Evolutionary conservation across 1,284 basidiomycete species (phyloP).

Genomic region (Trichosporon coremiiforme): DNA sequence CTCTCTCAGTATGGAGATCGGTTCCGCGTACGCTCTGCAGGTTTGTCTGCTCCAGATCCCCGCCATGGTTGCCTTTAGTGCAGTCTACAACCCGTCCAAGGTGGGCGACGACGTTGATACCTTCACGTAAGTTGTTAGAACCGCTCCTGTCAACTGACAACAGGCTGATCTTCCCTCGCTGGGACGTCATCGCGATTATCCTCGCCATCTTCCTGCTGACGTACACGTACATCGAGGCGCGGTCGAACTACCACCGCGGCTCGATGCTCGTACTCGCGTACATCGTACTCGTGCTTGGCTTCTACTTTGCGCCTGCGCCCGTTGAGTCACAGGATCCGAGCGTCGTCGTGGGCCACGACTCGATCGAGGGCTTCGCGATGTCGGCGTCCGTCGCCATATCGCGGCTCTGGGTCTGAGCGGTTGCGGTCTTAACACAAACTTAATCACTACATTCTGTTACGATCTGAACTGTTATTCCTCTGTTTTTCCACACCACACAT

Average conservation of each 20-base stretch:
- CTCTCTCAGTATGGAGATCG: conserved; percentile 98
- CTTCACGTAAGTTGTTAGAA: conserved; percentile 74
- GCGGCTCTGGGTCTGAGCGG: background rate
- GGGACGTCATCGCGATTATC: conserved; percentile 96
- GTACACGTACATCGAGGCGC: conserved; percentile 98
- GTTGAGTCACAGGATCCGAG: background rate
- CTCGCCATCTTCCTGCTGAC: conserved; percentile 94
- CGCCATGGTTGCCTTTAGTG: conserved; percentile 97
- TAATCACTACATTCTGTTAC: background rate
- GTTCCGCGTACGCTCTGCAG: conserved; percentile 96
- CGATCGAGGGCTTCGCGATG: conserved; percentile 4
- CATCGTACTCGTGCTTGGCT: conserved; percentile 74
- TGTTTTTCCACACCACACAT: background rate
- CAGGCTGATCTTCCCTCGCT: conserved; percentile 95
- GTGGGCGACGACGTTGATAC: conserved; percentile 81
- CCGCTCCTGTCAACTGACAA: background rate
- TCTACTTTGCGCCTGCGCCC: conserved; percentile 68
- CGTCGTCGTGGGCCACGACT: conserved; percentile 20
- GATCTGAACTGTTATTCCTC: background rate
- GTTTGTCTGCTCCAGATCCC: conserved; percentile 99
- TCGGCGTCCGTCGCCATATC: background rate
- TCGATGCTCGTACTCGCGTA: conserved; percentile 91
- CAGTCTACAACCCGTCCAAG: conserved; percentile 80
- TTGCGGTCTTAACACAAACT: background rate
- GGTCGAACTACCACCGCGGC: conserved; percentile 94